Evolutionary conservation across 2,329 filamentous ascomycete species (phyloP).

Genomic region (Diaporthe caulivora): DNA sequence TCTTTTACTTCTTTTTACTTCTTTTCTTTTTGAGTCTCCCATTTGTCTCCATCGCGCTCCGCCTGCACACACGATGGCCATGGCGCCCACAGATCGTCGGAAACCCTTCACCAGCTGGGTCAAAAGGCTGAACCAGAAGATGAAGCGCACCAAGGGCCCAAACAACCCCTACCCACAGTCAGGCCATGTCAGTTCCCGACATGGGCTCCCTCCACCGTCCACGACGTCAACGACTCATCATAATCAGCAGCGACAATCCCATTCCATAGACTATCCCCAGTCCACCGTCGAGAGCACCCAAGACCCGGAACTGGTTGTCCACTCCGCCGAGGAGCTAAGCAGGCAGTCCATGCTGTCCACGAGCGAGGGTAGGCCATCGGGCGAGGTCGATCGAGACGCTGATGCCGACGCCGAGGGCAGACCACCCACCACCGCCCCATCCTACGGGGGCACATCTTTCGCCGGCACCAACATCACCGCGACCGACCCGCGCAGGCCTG

Average conservation of each 20-base stretch:
- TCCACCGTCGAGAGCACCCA: conserved; percentile 39
- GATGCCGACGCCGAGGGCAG: conserved; percentile 26
- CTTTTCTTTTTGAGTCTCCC: conserved; percentile 3
- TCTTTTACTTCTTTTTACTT: conserved; percentile 1
- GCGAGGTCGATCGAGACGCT: conserved; percentile 12
- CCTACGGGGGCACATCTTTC: conserved; percentile 74
- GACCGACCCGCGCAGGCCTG: conserved; percentile 75
- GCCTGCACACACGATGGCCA: conserved; percentile 37
- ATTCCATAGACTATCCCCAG: conserved; percentile 37
- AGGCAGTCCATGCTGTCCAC: conserved; percentile 37
- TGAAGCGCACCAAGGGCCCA: conserved; percentile 73
- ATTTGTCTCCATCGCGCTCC: neutral
- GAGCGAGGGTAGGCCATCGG: conserved; percentile 29
- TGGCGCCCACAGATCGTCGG: conserved; percentile 68
- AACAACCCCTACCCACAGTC: conserved; percentile 96
- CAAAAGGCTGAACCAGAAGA: conserved; percentile 80
- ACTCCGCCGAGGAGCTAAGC: conserved; percentile 39
- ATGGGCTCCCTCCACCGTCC: conserved; percentile 43
- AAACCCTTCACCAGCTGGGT: conserved; percentile 94
- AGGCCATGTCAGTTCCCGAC: conserved; percentile 61
- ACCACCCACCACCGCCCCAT: conserved; percentile 80
- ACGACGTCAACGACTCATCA: conserved; percentile 46
- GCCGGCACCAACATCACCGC: conserved; percentile 81
- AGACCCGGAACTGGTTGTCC: conserved; percentile 25
- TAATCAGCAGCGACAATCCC: conserved; percentile 25